These are phyloP conservation scores for Didymella pomorum DNA, from an alignment of 2,329 filamentous ascomycete species.

Conservation along the genomic window DNA sequence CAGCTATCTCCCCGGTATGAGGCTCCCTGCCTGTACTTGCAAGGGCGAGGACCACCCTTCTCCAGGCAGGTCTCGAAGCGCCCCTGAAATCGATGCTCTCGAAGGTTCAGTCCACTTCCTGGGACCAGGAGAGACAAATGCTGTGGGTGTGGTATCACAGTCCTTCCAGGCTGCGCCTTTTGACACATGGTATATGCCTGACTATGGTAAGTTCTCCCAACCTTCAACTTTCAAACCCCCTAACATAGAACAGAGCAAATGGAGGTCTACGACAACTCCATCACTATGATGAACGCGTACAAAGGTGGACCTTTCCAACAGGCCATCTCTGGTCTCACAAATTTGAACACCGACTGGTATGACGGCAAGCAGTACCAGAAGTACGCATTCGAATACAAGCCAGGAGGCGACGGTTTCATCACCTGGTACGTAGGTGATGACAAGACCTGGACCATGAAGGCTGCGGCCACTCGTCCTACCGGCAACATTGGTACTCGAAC, in stretches of 20 bases:
- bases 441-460: conserved; percentile 70
- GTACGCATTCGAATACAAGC: conserved; percentile 64
- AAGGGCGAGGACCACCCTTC: conserved; percentile 69
- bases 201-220: conserved; percentile 51
- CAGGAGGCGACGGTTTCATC: conserved; percentile 66
- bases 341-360: conserved; percentile 67
- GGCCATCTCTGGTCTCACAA: conserved; percentile 62
- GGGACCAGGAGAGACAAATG: conserved; percentile 58
- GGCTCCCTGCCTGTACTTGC: conserved; percentile 73
- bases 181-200: conserved; percentile 73
- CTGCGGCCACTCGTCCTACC: conserved; percentile 68
- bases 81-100: conserved; percentile 75
- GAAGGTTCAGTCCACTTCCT: conserved; percentile 70
- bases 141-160: conserved; percentile 70
- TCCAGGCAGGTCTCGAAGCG: conserved; percentile 69
- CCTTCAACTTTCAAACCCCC: neutral
- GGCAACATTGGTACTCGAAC: conserved; percentile 73
- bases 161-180: conserved; percentile 74
- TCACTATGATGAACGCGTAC: conserved; percentile 63
- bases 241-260: conserved; percentile 60
- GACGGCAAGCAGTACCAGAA: conserved; percentile 63
- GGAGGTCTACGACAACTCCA: conserved; percentile 68
- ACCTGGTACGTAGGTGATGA: conserved; percentile 74
- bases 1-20: conserved; percentile 73
- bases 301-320: conserved; percentile 65